Conservation (phyloP, 495 filamentous ascomycete genomes). For the Parathielavia appendiculata region DNA sequence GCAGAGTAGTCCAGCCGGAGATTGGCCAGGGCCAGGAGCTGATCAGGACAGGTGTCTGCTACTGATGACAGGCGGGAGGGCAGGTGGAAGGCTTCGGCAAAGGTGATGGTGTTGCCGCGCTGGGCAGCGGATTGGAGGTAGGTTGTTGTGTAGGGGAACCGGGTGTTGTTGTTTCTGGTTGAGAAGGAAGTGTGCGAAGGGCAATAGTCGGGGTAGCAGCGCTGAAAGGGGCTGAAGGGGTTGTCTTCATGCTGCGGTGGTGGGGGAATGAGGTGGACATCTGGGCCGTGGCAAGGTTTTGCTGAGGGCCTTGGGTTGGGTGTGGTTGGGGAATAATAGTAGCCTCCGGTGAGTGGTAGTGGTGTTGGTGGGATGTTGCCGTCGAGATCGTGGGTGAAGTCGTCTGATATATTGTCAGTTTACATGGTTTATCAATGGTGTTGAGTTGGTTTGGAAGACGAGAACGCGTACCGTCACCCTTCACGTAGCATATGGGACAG, state of each 20-base stretch:
- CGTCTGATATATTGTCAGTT: too few relatives aligned
- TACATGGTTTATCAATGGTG: too few relatives aligned
- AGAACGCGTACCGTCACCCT: neutral
- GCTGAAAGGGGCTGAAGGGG: too few relatives aligned
- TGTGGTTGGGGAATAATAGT: too few relatives aligned
- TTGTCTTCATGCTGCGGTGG: too few relatives aligned
- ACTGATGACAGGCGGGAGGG: neutral
- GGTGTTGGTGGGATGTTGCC: too few relatives aligned
- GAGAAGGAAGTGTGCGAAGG: neutral
- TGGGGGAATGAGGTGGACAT: too few relatives aligned
- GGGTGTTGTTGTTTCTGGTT: neutral
- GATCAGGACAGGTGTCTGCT: neutral
- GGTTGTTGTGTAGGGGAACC: slow-evolving; percentile 1
- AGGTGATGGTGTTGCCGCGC: slow-evolving; percentile 1
- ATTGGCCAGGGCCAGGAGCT: neutral
- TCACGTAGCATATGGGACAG: neutral
- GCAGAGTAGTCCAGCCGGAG: slow-evolving; percentile 5
- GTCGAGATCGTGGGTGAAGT: too few relatives aligned
- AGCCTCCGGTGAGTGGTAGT: too few relatives aligned
- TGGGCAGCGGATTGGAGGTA: slow-evolving; percentile 8
- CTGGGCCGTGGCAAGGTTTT: too few relatives aligned
- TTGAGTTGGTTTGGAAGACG: neutral
- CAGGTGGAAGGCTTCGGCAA: slow-evolving; percentile 11
- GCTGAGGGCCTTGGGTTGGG: too few relatives aligned
- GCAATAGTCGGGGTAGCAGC: too few relatives aligned